A percentile compares a stretch with the other conserved stretches of the same genome.
These are phyloP conservation scores for Annulohypoxylon moriforme DNA, from an alignment of 495 filamentous ascomycete genomes.

Conservation along the genomic window DNA sequence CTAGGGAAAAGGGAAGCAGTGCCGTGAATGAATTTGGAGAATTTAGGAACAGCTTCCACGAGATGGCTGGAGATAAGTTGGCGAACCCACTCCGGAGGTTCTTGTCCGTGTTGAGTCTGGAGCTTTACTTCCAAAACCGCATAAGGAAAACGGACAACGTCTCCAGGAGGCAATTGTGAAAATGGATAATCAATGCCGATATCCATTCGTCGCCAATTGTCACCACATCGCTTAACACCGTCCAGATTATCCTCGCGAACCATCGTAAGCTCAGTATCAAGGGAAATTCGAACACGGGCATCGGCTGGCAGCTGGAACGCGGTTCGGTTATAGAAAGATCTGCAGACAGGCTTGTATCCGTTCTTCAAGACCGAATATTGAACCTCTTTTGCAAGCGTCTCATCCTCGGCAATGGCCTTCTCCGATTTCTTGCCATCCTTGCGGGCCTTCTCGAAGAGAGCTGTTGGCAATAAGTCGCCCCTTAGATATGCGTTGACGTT, in stretches of 20 bases:
- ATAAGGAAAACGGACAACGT: slow-evolving; percentile 93
- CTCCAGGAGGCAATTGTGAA: slow-evolving; percentile 82
- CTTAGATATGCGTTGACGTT: slow-evolving; percentile 89
- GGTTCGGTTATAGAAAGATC: slow-evolving; percentile 97
- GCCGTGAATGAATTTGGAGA: slow-evolving; percentile 99
- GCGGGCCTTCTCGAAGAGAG: slow-evolving; percentile 92
- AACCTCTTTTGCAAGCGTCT: slow-evolving; percentile 88
- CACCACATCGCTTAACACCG: slow-evolving; percentile 76
- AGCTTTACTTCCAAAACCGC: slow-evolving; percentile 97
- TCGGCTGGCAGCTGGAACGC: slow-evolving; percentile 98
- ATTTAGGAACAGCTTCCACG: slow-evolving; percentile 98
- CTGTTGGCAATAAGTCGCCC: slow-evolving; percentile 82
- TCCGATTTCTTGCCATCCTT: slow-evolving; percentile 93
- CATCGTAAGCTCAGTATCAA: slow-evolving; percentile 97
- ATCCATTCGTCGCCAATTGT: slow-evolving; percentile 97
- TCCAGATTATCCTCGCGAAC: slow-evolving; percentile 94
- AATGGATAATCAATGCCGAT: slow-evolving; percentile 98
- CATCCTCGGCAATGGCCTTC: slow-evolving; percentile 88
- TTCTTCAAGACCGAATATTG: slow-evolving; percentile 92
- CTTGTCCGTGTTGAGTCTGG: slow-evolving; percentile 96
- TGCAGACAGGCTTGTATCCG: slow-evolving; percentile 83
- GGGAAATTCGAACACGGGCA: slow-evolving; percentile 93
- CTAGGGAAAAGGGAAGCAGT: slow-evolving; percentile 86
- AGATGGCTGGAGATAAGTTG: slow-evolving; percentile 92
- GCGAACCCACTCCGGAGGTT: slow-evolving; percentile 95